Percentiles rank a stretch among this genome's conserved stretches.
phyloP scores from a whole-genome alignment of 1,284 basidiomycete genomes.

The Rhodotorula sp. region DNA sequence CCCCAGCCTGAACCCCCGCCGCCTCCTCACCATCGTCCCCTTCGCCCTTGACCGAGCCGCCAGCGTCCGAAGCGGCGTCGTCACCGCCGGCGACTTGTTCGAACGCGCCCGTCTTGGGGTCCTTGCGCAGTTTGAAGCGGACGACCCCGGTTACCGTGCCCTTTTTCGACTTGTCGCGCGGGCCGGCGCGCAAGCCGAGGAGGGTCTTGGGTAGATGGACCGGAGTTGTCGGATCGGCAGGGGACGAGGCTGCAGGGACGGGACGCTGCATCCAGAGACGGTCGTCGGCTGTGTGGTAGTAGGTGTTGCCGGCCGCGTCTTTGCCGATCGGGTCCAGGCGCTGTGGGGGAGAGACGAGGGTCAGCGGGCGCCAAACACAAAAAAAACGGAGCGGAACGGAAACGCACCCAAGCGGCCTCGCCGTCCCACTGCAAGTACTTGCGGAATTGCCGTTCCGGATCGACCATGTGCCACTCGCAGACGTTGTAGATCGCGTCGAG shows the following conservation, averaged over 20 bases:
- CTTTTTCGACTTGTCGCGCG: conserved; percentile 33
- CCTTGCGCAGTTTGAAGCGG: conserved; percentile 30
- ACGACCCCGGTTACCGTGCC: conserved; percentile 32
- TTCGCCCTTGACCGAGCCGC: conserved; percentile 15
- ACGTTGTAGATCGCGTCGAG: conserved; percentile 52
- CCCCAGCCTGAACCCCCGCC: conserved; percentile 26
- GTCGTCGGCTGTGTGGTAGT: conserved; percentile 85
- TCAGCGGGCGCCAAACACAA: background rate
- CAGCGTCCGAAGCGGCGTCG: conserved; percentile 20
- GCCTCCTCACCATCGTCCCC: conserved; percentile 10
- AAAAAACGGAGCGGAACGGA: background rate
- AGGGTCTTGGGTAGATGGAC: conserved; percentile 16
- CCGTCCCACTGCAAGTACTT: conserved; percentile 48
- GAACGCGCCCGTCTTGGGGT: conserved; percentile 25
- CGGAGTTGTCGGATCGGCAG: background rate
- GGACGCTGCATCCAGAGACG: conserved; percentile 77
- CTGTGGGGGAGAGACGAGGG: conserved; percentile 50
- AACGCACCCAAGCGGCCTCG: conserved; percentile 47
- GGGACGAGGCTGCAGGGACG: conserved; percentile 43
- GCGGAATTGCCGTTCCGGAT: conserved; percentile 54
- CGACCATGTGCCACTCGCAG: conserved; percentile 58
- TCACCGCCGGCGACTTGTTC: conserved; percentile 15
- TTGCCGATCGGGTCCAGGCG: conserved; percentile 83
- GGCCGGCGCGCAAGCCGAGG: conserved; percentile 20
- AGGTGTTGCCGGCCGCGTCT: conserved; percentile 74